Evolutionary conservation across 805 yeast species (phyloP).

Genomic region (Maudiozyma serrabonitensis): DNA sequence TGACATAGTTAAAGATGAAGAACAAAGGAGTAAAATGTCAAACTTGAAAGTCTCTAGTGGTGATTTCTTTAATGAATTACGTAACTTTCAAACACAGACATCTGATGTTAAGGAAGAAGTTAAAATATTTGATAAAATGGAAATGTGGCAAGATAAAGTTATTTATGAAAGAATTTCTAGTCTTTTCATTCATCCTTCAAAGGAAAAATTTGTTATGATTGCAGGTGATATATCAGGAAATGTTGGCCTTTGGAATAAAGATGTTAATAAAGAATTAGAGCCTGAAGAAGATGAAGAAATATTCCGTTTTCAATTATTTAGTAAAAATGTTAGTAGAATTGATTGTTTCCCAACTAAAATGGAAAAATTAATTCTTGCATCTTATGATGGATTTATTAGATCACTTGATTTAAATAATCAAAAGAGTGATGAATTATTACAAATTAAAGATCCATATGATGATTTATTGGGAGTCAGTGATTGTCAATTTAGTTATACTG

Average conservation of each 20-base stretch:
- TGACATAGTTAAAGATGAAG: slow-evolving; percentile 43
- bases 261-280: slow-evolving; percentile 14
- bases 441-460: slow-evolving; percentile 44
- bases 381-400: slow-evolving; percentile 86
- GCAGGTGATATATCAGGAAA: slow-evolving; percentile 90
- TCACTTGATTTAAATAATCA: slow-evolving; percentile 55
- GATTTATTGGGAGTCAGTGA: slow-evolving; percentile 66
- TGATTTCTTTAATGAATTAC: slow-evolving; percentile 53
- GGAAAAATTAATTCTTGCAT: slow-evolving; percentile 52
- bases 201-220: slow-evolving; percentile 48
- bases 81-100: slow-evolving; percentile 28
- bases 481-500: slow-evolving; percentile 41
- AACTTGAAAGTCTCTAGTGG: slow-evolving; percentile 48
- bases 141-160: slow-evolving; percentile 63
- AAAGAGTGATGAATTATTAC: slow-evolving; percentile 51
- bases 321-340: slow-evolving; percentile 60
- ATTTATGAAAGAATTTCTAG: slow-evolving; percentile 63
- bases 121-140: slow-evolving; percentile 44
- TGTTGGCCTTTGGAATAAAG: slow-evolving; percentile 76
- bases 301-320: slow-evolving; percentile 62
- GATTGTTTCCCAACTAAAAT: slow-evolving; percentile 42
- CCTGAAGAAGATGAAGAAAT: slow-evolving; percentile 36
- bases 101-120: slow-evolving; percentile 42
- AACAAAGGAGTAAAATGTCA: slow-evolving; percentile 26
- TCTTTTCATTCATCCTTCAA: slow-evolving; percentile 67